Evolutionary conservation across 176 grass and related monocot genomes (phyloP).

Genomic region (Rhynchospora breviuscula): DNA sequence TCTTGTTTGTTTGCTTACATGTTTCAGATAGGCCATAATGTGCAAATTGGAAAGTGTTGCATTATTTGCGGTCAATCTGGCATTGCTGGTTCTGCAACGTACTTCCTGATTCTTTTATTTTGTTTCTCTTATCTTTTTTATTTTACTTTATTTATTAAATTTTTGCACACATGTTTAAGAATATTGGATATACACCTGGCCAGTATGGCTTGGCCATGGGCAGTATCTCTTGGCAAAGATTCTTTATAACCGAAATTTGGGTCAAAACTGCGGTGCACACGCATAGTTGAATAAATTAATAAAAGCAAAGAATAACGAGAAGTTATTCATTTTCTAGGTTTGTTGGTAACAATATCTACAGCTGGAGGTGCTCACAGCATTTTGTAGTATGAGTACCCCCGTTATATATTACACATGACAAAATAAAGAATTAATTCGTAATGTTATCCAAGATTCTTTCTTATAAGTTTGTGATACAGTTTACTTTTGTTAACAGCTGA

Average conservation of each 20-base stretch:
- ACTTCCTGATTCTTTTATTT: conserved; percentile 22
- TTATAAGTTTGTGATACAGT: background rate
- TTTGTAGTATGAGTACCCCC: background rate
- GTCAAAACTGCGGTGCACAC: background rate
- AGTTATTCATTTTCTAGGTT: background rate
- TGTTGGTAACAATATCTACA: background rate
- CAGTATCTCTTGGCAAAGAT: background rate
- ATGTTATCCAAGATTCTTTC: background rate
- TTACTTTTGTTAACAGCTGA: conserved; percentile 10
- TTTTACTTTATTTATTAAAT: no score
- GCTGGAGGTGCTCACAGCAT: background rate
- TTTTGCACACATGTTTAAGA: conserved; percentile 7
- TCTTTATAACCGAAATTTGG: background rate
- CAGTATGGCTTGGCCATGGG: background rate
- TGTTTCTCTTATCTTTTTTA: background rate
- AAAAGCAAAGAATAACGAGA: background rate
- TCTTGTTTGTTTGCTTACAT: background rate
- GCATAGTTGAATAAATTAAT: background rate
- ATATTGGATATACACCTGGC: background rate
- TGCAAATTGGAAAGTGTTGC: conserved; percentile 74
- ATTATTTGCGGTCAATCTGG: conserved; percentile 92
- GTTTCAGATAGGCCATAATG: conserved; percentile 91
- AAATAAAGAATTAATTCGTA: background rate
- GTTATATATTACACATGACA: background rate
- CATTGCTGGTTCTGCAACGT: conserved; percentile 88